These are phyloP conservation scores for Didymosphaeria variabile DNA, from an alignment of 2,329 filamentous ascomycete genomes.

Conservation along the genomic window DNA sequence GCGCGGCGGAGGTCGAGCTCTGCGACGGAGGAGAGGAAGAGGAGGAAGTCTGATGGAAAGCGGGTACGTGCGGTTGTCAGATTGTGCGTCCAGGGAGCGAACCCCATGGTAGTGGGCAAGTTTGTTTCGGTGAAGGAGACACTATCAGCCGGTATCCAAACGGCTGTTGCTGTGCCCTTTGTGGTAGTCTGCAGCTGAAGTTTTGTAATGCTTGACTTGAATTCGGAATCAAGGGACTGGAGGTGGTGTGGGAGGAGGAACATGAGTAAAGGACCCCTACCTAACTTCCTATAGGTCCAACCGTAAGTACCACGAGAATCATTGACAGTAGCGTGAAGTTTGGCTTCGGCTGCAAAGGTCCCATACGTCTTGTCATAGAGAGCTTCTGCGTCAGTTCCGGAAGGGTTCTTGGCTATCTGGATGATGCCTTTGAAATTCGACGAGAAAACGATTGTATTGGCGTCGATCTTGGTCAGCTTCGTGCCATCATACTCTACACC, in stretches of 20 bases:
- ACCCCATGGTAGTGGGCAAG: conserved; percentile 78
- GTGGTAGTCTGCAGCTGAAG: conserved; percentile 80
- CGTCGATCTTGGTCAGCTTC: conserved; percentile 70
- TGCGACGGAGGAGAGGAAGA: conserved; percentile 69
- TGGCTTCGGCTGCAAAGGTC: conserved; percentile 73
- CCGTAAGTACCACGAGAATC: conserved; percentile 71
- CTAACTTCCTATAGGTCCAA: conserved; percentile 76
- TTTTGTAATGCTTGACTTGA: conserved; percentile 58
- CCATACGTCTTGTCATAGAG: conserved; percentile 80
- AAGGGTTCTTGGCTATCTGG: conserved; percentile 82
- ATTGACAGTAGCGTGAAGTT: conserved; percentile 69
- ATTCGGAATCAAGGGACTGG: conserved; percentile 72
- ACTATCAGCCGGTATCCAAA: conserved; percentile 59
- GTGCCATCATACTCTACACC: conserved; percentile 66
- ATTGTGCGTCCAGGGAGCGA: conserved; percentile 77
- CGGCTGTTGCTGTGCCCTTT: conserved; percentile 80
- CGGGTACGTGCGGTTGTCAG: conserved; percentile 37
- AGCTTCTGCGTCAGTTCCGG: conserved; percentile 65
- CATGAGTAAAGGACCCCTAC: conserved; percentile 76
- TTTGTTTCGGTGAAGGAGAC: conserved; percentile 76
- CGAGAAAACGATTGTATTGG: conserved; percentile 70
- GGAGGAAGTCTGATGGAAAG: conserved; percentile 62
- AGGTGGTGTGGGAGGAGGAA: conserved; percentile 89
- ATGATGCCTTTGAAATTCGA: conserved; percentile 78
- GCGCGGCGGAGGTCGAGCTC: conserved; percentile 79